These are phyloP conservation scores for Ambispora gerdemannii DNA, from an alignment of 192 early-diverging fungal genomes.

Conservation along the genomic window DNA sequence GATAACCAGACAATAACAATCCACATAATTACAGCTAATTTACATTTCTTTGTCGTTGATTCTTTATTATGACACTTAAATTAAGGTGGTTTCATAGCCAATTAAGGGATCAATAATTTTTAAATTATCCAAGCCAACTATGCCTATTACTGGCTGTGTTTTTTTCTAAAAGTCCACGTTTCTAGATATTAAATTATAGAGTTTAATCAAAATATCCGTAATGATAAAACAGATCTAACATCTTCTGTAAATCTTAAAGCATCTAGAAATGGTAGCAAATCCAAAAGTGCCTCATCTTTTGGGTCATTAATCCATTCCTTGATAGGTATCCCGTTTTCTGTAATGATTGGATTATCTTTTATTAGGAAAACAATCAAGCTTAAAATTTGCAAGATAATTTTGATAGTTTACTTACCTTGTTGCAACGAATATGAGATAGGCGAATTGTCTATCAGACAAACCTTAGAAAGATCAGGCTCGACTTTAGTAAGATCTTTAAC, in stretches of 20 bases:
- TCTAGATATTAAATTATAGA: too few species aligned
- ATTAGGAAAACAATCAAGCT: neutral
- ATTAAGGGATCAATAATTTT: too few species aligned
- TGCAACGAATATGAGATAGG: slow-evolving; percentile 70
- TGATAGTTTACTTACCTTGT: slow-evolving; percentile 49
- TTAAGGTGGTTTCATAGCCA: too few species aligned
- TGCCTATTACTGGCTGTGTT: too few species aligned
- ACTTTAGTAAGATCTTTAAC: slow-evolving; percentile 73
- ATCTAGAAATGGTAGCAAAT: slow-evolving; percentile 85
- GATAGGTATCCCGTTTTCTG: slow-evolving; percentile 89
- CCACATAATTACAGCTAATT: too few species aligned
- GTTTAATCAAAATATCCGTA: slow-evolving; percentile 44
- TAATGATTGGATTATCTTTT: neutral
- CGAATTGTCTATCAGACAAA: slow-evolving; percentile 83
- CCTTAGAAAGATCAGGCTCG: slow-evolving; percentile 74
- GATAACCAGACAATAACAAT: too few species aligned
- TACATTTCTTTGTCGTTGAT: too few species aligned
- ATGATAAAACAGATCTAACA: slow-evolving; percentile 70
- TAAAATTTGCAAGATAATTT: neutral
- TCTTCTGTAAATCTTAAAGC: slow-evolving; percentile 83
- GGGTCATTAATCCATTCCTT: slow-evolving; percentile 79
- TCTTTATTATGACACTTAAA: too few species aligned
- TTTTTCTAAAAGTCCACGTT: too few species aligned
- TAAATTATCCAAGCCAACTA: too few species aligned
- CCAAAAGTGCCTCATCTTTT: slow-evolving; percentile 77